phyloP scores from a whole-genome alignment of 2,329 filamentous ascomycete genomes.

The Cladophialophora carrionii region DNA sequence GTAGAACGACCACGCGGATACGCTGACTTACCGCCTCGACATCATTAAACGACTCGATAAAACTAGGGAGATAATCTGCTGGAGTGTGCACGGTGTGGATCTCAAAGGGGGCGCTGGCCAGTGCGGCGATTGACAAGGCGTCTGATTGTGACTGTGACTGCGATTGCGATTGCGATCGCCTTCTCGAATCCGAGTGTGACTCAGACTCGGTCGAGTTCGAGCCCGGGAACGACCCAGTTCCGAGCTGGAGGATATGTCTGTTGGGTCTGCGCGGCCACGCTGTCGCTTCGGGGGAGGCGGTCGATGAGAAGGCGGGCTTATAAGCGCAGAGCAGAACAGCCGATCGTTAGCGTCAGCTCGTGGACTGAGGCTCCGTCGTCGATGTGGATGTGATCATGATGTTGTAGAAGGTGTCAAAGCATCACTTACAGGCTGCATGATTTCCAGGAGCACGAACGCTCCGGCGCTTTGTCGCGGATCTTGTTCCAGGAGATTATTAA shows the following conservation, averaged over 20 bases:
- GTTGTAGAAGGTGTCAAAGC: not conserved
- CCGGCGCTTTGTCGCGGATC: slow-evolving; percentile 8
- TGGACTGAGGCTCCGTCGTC: no score
- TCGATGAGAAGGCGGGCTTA: slow-evolving; percentile 13
- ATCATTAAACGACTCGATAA: slow-evolving; percentile 9
- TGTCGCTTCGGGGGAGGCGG: not conserved
- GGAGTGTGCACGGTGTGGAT: not conserved
- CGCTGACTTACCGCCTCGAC: slow-evolving; percentile 7
- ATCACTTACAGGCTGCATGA: slow-evolving; percentile 13
- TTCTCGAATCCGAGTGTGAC: no score
- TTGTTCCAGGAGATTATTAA: slow-evolving; percentile 7
- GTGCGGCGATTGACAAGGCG: not conserved
- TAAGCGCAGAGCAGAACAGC: no score
- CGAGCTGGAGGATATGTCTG: slow-evolving; percentile 16
- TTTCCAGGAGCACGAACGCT: slow-evolving; percentile 9
- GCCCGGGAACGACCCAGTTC: slow-evolving; percentile 5
- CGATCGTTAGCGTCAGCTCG: no score
- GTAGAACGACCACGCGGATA: not conserved
- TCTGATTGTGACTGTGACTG: not conserved
- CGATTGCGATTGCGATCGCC: no score
- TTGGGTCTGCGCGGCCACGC: slow-evolving; percentile 9
- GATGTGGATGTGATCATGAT: no score
- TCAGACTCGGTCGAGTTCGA: not conserved
- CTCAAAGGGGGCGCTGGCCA: slow-evolving; percentile 3
- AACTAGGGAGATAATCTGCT: slow-evolving; percentile 10